These are phyloP conservation scores for Corniculantispora saksenae DNA, from an alignment of 2,329 filamentous ascomycete genomes.

Conservation along the genomic window DNA sequence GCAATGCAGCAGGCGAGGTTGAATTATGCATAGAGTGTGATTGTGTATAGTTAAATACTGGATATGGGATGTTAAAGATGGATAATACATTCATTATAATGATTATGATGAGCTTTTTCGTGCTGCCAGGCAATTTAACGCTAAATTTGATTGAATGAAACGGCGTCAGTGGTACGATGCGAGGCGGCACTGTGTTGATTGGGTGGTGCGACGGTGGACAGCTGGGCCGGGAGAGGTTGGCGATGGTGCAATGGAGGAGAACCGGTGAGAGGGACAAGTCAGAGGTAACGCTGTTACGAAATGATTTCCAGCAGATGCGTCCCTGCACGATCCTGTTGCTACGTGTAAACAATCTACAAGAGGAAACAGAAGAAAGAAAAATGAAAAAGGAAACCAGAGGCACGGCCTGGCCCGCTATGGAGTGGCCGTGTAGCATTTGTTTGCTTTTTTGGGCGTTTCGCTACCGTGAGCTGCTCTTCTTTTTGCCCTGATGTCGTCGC, in stretches of 20 bases:
- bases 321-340: background rate
- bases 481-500: too few species aligned
- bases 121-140: background rate
- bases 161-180: background rate
- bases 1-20: background rate
- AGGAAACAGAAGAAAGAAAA: background rate
- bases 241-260: background rate
- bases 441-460: background rate
- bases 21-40: background rate
- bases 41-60: background rate
- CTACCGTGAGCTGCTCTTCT: too few species aligned
- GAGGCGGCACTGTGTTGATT: background rate
- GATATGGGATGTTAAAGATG: background rate
- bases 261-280: background rate
- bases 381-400: background rate
- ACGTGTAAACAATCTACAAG: background rate
- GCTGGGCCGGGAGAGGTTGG: too few species aligned
- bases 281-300: background rate
- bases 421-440: background rate
- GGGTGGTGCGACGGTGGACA: background rate
- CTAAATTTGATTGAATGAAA: background rate
- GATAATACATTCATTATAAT: background rate
- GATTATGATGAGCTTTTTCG: background rate
- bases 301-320: background rate
- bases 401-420: background rate